Evolutionary conservation across 805 yeast genomes (phyloP).

Genomic region (Ogataea trehalophila): DNA sequence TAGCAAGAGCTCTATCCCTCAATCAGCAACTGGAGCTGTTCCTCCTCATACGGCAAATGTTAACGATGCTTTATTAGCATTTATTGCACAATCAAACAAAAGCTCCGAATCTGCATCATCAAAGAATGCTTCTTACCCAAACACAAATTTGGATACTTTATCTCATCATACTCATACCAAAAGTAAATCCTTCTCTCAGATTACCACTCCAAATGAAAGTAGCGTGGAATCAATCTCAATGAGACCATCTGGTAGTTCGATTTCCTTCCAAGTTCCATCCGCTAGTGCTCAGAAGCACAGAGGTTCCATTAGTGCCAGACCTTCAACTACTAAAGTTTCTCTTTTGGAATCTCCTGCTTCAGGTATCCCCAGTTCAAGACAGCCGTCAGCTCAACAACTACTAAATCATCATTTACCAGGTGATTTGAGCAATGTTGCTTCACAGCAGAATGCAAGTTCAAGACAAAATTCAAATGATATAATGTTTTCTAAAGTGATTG

Average conservation of each 20-base stretch:
- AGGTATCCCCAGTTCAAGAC: conserved; percentile 26
- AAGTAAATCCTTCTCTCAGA: neutral
- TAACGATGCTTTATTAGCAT: no score
- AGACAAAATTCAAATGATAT: neutral
- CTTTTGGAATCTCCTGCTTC: conserved; percentile 20
- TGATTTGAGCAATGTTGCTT: neutral
- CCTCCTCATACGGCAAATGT: no score
- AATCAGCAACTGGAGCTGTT: no score
- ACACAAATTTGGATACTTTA: no score
- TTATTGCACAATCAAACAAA: no score
- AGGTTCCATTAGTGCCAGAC: conserved; percentile 54
- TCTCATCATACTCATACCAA: neutral
- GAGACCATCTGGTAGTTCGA: conserved; percentile 18
- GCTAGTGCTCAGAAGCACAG: conserved; percentile 40
- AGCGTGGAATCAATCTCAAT: conserved; percentile 13
- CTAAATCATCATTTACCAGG: neutral
- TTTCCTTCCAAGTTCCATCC: conserved; percentile 46
- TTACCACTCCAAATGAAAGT: conserved; percentile 6
- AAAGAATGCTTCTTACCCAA: no score
- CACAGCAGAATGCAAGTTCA: neutral
- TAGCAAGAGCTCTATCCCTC: no score
- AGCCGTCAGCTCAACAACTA: conserved; percentile 18
- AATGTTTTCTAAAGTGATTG: neutral
- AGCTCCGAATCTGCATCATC: no score
- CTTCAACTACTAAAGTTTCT: conserved; percentile 35